Evolutionary conservation across 495 filamentous ascomycete genomes (phyloP), one percentile per base, ranked within the genome.

Genomic region (Aspergillus biplanus): DNA sequence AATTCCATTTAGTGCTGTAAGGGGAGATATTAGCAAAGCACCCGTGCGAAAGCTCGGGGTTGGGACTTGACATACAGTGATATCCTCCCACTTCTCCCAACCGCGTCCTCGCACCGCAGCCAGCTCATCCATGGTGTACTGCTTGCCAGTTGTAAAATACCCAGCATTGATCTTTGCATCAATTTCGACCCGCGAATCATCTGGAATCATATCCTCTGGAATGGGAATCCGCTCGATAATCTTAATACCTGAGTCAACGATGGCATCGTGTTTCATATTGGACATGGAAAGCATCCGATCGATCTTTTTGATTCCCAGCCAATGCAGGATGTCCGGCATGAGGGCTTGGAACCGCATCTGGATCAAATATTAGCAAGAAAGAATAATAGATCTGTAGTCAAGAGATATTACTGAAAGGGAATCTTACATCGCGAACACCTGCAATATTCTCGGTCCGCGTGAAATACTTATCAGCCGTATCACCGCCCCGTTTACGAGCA

Each of bases 251-350:
- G 96, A 92, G 32, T 92, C 85, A 52, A 99, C 94, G 71, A 99
- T 98, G 57, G 95, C 95, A 80, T 99, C 95, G 75, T 99, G 87
- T 79, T 99, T 99, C 95, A 99, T 98, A 79, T 97, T 96, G 72
- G 91, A 95, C 95, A 99, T 98, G 76, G 91, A 96, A 54, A 99
- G 83, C 95, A 99, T 98, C 47, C 92, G 86, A 75, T 98, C 95
- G 73, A 99, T 98, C 83, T 98, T 98, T 77, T 89, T 96, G 70
- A 99, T 97, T 63, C 95, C 95, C 16, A 99, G 85, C 95, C 95
- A 99, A 77, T 99, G 95, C 49, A 99, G 86, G 67, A 98, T 94
- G 72, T 97, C 93, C 37, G 95, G 95, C 95, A 99, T 99, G 61
- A 99, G 81, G n/a, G 94, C 93, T 83, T 99, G 95, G 83, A 99